phyloP scores from a whole-genome alignment of 345 rosid genomes.

The Xanthoceras sorbifolium region DNA sequence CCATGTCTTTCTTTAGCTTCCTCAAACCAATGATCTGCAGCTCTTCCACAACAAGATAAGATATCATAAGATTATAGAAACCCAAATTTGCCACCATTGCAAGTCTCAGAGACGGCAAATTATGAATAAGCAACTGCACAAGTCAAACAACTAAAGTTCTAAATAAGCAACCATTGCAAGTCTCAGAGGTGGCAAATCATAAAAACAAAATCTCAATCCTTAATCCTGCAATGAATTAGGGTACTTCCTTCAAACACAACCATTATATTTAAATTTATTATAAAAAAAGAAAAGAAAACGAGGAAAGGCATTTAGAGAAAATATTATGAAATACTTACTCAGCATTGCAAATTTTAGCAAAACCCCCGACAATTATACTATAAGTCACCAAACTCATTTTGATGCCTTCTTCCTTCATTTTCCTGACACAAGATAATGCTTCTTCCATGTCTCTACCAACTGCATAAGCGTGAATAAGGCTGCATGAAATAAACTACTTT shows the following conservation, averaged over 20 bases:
- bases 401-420: slow-evolving; percentile 89
- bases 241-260: neutral
- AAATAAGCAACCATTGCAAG: neutral
- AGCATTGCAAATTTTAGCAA: slow-evolving; percentile 74
- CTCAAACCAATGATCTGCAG: slow-evolving; percentile 91
- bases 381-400: slow-evolving; percentile 93
- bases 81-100: neutral
- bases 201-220: neutral
- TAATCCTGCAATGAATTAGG: neutral
- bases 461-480: slow-evolving; percentile 98
- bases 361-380: slow-evolving; percentile 77
- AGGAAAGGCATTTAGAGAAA: neutral
- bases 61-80: slow-evolving; percentile 39
- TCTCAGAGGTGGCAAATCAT: slow-evolving; percentile 17
- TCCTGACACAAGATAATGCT: slow-evolving; percentile 88
- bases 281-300: neutral
- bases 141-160: neutral
- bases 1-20: slow-evolving; percentile 72
- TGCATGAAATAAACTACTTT: slow-evolving; percentile 66
- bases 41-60: slow-evolving; percentile 66
- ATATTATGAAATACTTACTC: slow-evolving; percentile 58
- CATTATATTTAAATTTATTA: neutral
- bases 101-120: no score
- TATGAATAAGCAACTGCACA: no score
- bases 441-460: slow-evolving; percentile 99